Evolutionary conservation across 208 protist genomes (phyloP), one percentile per base, ranked within the genome.

Genomic region (Acanthamoeba castellanii): DNA sequence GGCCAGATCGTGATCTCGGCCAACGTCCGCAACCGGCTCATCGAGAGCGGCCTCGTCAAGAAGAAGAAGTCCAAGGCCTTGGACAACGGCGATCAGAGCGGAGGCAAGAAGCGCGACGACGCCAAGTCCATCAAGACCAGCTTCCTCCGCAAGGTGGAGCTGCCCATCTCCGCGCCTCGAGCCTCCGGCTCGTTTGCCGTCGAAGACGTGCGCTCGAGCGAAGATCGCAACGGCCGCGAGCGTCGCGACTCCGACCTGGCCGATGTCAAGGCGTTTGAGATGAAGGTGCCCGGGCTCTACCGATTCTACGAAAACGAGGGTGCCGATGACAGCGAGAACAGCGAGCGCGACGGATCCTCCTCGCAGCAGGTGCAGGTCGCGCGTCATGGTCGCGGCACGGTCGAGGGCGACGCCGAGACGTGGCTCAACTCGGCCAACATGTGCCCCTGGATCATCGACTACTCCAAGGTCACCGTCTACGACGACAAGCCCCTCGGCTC

Each of bases 381-480:
- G 74, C 8, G 25, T n/a, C n/a, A 37, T 11, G 66, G 66, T 13
- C 25, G 66, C n/a, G 30, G 8, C 25, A 37, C 18, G 66, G 20
- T 32, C n/a, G 66, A 72, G 42, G 74, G 18, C 74, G 74, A 52
- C 74, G 74, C 25, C n/a, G 74, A 82, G 1, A 52, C 74, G 0
- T 82, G 74, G 74, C 74, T 82, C 74, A 82, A 82, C 74, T 82
- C 74, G 25, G 74, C 74, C 74, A 82, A 82, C 74, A 82, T 82
- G 74, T 82, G 74, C 42, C 74, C 74, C 22, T 82, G 74, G 74
- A 82, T 82, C 42, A 82, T 82, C 74, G 74, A 82, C 25, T 82
- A 55, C 74, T 45, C 74, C 45, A 82, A 82, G 74, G 20, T 82
- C n/a, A 82, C 74, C 6, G 74, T 82, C 42, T 52, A 82, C 74